These are phyloP conservation scores for Takakia lepidozioides DNA, from an alignment of 225 moss, liverwort and hornwort genomes.

Conservation along the genomic window DNA sequence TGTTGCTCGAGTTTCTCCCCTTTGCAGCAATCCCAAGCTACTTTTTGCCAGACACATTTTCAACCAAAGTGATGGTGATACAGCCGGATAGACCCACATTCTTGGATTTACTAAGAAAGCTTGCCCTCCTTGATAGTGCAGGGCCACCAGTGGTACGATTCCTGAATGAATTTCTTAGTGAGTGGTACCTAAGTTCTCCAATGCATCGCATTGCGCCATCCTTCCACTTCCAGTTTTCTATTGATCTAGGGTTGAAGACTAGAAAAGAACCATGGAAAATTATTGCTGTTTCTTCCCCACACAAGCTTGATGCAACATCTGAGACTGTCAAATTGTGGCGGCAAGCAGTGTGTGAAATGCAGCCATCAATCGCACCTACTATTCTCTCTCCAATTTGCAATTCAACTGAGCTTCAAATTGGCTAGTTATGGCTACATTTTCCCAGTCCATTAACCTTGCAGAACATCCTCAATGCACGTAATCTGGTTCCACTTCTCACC, in stretches of 20 bases:
- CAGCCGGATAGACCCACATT: slow-evolving; percentile 42
- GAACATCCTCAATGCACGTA: too few species aligned
- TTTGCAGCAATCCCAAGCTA: slow-evolving; percentile 69
- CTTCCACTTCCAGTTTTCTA: slow-evolving; percentile 27
- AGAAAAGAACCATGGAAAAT: slow-evolving; percentile 44
- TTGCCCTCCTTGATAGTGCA: slow-evolving; percentile 3
- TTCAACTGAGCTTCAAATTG: too few species aligned
- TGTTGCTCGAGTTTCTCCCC: slow-evolving; percentile 53
- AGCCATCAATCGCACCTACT: neutral
- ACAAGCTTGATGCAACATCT: slow-evolving; percentile 20
- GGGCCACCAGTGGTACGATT: slow-evolving; percentile 20
- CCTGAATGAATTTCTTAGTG: slow-evolving; percentile 42
- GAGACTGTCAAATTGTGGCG: slow-evolving; percentile 41
- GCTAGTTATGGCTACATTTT: too few species aligned
- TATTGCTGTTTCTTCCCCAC: slow-evolving; percentile 31
- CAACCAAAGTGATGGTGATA: slow-evolving; percentile 64
- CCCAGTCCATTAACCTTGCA: too few species aligned
- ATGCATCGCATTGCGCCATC: slow-evolving; percentile 59
- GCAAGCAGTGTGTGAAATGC: slow-evolving; percentile 34
- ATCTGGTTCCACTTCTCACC: too few species aligned
- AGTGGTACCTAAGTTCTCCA: slow-evolving; percentile 57
- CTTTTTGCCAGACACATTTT: slow-evolving; percentile 57
- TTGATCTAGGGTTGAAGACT: slow-evolving; percentile 13
- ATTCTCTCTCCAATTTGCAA: too few species aligned
- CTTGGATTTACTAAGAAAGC: slow-evolving; percentile 20